Evolutionary conservation across 331 rosid genomes (phyloP).

Genomic region (Malus hybrid): DNA sequence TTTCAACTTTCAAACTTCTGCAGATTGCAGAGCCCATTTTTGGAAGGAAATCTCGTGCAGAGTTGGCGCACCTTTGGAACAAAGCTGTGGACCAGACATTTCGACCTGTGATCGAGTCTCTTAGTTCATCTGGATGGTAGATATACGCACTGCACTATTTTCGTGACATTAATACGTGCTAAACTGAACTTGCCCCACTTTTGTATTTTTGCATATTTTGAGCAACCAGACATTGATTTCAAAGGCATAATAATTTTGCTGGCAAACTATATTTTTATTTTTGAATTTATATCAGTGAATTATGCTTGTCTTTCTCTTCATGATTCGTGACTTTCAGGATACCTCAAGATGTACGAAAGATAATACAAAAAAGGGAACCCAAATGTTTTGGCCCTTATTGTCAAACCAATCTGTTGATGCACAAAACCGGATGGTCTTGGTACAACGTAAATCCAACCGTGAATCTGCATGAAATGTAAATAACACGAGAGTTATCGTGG

Average conservation of each 20-base stretch:
- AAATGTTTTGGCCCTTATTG: not conserved
- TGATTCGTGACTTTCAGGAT: not conserved
- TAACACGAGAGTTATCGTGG: too few relatives aligned
- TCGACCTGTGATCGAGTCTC: conserved; percentile 58
- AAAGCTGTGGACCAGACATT: conserved; percentile 67
- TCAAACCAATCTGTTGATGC: not conserved
- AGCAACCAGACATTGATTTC: conserved; percentile 15
- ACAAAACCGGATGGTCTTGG: too few relatives aligned
- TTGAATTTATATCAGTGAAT: not conserved
- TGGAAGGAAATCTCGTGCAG: conserved; percentile 56
- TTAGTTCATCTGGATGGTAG: conserved; percentile 89
- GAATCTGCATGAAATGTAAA: too few relatives aligned
- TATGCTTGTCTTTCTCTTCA: not conserved
- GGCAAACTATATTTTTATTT: not conserved
- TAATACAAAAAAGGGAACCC: not conserved
- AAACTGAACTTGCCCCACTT: not conserved
- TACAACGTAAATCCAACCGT: too few relatives aligned
- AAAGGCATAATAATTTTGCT: not conserved
- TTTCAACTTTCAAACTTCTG: conserved; percentile 9
- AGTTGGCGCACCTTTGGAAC: conserved; percentile 74
- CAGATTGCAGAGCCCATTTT: conserved; percentile 59
- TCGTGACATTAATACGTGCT: conserved; percentile 5
- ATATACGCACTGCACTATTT: conserved; percentile 8
- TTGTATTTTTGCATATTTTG: conserved; percentile 12
- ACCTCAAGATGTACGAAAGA: not conserved